Evolutionary conservation across 208 protist species (phyloP).

Genomic region (Porcisia deanei): DNA sequence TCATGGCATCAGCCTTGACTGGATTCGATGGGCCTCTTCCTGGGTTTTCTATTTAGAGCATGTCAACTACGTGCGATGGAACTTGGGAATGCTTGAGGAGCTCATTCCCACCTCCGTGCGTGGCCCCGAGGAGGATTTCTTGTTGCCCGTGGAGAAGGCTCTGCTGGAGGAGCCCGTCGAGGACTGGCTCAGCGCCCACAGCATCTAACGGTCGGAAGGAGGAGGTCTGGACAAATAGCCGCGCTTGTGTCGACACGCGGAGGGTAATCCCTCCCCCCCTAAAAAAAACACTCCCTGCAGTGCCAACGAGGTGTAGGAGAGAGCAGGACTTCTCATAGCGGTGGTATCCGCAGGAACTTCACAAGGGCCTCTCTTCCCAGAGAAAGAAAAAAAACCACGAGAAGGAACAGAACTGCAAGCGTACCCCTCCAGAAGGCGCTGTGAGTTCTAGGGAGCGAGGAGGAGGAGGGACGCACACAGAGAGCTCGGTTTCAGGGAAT

Average conservation of each 20-base stretch:
- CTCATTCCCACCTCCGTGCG: slow-evolving; percentile 57
- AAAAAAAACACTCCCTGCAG: not conserved
- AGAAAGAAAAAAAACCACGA: not conserved
- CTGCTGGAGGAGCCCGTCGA: slow-evolving; percentile 54
- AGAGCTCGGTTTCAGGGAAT: not conserved
- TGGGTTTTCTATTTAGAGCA: slow-evolving; percentile 87
- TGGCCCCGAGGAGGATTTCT: slow-evolving; percentile 70
- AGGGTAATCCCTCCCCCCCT: no score
- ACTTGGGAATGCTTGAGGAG: slow-evolving; percentile 55
- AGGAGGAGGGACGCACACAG: not conserved
- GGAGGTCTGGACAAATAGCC: no score
- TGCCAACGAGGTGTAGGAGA: not conserved
- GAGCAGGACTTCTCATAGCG: not conserved
- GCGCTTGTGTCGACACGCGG: no score
- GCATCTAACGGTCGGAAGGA: not conserved
- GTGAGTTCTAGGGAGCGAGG: not conserved
- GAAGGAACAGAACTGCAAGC: not conserved
- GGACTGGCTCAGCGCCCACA: slow-evolving; percentile 49
- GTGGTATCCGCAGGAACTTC: not conserved
- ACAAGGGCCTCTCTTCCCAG: not conserved
- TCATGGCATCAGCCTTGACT: slow-evolving; percentile 73
- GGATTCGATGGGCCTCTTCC: slow-evolving; percentile 67
- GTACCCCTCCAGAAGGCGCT: not conserved
- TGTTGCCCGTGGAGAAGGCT: slow-evolving; percentile 48
- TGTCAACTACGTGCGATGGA: slow-evolving; percentile 65